Evolutionary conservation across 345 rosid species (phyloP).

Genomic region (Adansonia digitata): DNA sequence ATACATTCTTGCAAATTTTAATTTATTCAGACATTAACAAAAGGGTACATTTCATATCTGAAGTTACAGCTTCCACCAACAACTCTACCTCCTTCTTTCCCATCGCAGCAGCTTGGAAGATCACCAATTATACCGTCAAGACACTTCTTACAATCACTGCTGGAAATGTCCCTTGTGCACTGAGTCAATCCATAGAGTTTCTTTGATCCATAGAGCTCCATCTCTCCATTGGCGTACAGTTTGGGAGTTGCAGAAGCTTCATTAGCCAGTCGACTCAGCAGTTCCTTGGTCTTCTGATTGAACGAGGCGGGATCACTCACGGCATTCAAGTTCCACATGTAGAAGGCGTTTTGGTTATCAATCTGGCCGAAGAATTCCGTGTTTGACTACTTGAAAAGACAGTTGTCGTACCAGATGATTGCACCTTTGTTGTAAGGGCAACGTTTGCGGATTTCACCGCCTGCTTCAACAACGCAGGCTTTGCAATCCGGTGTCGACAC

Average conservation of each 20-base stretch:
- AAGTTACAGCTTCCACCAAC: no score
- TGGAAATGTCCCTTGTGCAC: slow-evolving; percentile 56
- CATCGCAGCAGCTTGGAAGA: no score
- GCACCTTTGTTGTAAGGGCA: slow-evolving; percentile 50
- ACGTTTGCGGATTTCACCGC: slow-evolving; percentile 34
- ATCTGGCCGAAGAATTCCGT: slow-evolving; percentile 45
- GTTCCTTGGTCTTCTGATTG: slow-evolving; percentile 35
- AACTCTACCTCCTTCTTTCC: no score
- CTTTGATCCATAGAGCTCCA: slow-evolving; percentile 14
- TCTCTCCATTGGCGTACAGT: slow-evolving; percentile 43
- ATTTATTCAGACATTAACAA: no score
- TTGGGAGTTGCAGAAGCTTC: slow-evolving; percentile 24
- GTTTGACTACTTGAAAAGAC: slow-evolving; percentile 56
- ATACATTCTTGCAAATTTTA: no score
- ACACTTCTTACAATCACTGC: slow-evolving; percentile 40
- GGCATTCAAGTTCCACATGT: slow-evolving; percentile 26
- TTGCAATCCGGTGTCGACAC: slow-evolving; percentile 40
- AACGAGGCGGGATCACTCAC: slow-evolving; percentile 40
- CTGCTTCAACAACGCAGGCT: slow-evolving; percentile 38
- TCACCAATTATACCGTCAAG: no score
- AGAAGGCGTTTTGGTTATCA: slow-evolving; percentile 35
- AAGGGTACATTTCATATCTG: no score
- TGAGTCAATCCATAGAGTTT: slow-evolving; percentile 57
- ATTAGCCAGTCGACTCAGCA: slow-evolving; percentile 29
- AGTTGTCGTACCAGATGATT: slow-evolving; percentile 51